These are phyloP conservation scores for Rhynchospora tenuis DNA, from an alignment of 176 grass and related monocot genomes.

Conservation along the genomic window DNA sequence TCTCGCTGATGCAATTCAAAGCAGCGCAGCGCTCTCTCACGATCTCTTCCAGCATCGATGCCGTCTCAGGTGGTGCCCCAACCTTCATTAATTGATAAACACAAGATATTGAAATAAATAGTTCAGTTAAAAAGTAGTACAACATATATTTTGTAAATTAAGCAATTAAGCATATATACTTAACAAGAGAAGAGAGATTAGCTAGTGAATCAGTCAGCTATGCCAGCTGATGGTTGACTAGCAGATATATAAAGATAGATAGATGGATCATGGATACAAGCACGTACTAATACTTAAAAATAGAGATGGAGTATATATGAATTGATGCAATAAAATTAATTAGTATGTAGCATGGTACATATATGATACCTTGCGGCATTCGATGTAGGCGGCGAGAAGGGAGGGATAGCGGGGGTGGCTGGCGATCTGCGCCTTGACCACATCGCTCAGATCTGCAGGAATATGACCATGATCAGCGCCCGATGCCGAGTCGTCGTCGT, in stretches of 20 bases:
- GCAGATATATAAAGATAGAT: background rate
- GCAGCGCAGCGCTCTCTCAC: conserved; percentile 38
- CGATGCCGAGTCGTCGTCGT: conserved; percentile 4
- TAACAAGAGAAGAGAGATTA: too few relatives aligned
- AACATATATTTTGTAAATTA: background rate
- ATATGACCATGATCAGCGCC: background rate
- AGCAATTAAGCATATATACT: background rate
- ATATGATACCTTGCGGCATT: conserved; percentile 80
- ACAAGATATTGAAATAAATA: background rate
- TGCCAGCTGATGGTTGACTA: background rate
- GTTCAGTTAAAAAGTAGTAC: background rate
- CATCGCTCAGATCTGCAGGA: conserved; percentile 62
- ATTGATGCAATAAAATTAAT: too few relatives aligned
- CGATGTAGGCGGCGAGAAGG: conserved; percentile 87
- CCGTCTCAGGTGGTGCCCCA: conserved; percentile 76
- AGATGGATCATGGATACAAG: background rate
- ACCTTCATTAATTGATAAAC: conserved; percentile 34
- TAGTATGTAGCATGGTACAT: too few relatives aligned
- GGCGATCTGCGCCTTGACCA: conserved; percentile 95
- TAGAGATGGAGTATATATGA: too few relatives aligned
- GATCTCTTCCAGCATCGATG: conserved; percentile 79
- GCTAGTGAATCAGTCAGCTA: too few relatives aligned
- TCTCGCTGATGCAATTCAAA: conserved; percentile 26
- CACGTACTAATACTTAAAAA: too few relatives aligned
- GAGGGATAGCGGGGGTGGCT: conserved; percentile 79